phyloP scores from a whole-genome alignment of 2,329 filamentous ascomycete species.

The Thielaviopsis euricoi region DNA sequence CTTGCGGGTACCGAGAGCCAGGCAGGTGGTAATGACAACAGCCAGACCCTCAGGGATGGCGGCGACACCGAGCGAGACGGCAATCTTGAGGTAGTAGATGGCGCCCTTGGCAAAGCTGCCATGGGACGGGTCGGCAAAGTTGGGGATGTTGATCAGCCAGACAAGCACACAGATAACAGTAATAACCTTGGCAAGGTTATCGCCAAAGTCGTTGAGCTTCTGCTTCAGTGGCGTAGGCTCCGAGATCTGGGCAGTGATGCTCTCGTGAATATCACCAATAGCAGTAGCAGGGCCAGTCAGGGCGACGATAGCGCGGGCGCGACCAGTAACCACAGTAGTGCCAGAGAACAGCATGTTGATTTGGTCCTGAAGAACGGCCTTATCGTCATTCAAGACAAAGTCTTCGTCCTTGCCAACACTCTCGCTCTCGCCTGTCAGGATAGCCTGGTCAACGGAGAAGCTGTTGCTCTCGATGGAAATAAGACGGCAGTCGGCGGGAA shows the following conservation, averaged over 20 bases:
- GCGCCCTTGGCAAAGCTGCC: constrained; percentile 91
- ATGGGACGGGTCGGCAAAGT: constrained; percentile 90
- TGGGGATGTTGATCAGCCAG: constrained; percentile 95
- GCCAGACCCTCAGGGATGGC: constrained; percentile 95
- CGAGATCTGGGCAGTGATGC: constrained; percentile 93
- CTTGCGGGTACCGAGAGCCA: constrained; percentile 89
- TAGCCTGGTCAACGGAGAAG: constrained; percentile 91
- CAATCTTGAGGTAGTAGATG: constrained; percentile 99
- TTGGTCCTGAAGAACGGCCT: constrained; percentile 94
- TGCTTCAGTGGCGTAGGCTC: constrained; percentile 95
- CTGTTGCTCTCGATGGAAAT: constrained; percentile 90
- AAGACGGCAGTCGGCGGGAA: constrained; percentile 87
- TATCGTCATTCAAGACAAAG: constrained; percentile 52
- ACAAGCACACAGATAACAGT: constrained; percentile 92
- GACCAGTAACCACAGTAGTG: constrained; percentile 88
- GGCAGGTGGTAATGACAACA: constrained; percentile 96
- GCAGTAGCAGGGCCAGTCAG: constrained; percentile 80
- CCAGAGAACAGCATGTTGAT: constrained; percentile 97
- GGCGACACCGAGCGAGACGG: constrained; percentile 91
- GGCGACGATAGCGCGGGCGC: constrained; percentile 80
- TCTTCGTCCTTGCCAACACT: constrained; percentile 74
- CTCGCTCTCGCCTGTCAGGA: constrained; percentile 93
- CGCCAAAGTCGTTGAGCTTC: constrained; percentile 96
- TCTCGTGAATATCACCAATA: constrained; percentile 97
- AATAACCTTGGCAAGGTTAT: constrained; percentile 92